Evolutionary conservation across 192 early-diverging fungal genomes (phyloP).

Genomic region (Backusella liffmaniae): DNA sequence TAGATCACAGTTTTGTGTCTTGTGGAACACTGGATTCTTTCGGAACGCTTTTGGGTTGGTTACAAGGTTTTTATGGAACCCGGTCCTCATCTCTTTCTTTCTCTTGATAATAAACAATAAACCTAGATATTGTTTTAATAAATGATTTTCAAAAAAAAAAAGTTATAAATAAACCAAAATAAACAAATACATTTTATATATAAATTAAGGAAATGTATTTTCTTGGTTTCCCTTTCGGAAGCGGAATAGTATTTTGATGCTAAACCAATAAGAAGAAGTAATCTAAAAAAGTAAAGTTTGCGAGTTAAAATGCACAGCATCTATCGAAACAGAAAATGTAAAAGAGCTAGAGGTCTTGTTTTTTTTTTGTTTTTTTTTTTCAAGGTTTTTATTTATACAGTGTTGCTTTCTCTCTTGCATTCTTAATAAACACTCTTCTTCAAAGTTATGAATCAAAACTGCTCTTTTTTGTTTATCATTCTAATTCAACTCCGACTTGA

Average conservation of each 20-base stretch:
- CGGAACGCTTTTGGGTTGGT: not conserved
- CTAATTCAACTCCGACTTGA: not conserved
- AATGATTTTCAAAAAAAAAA: not conserved
- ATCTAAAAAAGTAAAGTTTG: not conserved
- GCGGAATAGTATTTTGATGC: not conserved
- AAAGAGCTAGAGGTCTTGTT: not conserved
- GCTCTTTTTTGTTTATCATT: not conserved
- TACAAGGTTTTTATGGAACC: conserved; percentile 4
- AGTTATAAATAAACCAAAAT: not conserved
- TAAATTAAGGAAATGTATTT: not conserved
- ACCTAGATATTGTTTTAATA: not conserved
- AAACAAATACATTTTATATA: not conserved
- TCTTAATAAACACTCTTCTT: not conserved
- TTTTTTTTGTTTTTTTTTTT: not conserved
- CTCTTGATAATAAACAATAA: not conserved
- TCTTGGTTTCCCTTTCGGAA: not conserved
- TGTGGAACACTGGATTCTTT: not conserved
- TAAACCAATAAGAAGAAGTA: not conserved
- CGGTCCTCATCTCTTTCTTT: not conserved
- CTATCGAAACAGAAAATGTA: not conserved
- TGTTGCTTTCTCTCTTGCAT: not conserved
- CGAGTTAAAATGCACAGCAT: not conserved
- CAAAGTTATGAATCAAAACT: not conserved
- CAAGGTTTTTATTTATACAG: not conserved
- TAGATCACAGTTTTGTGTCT: not conserved